phyloP scores from a whole-genome alignment of 2,329 filamentous ascomycete species.

The Colletotrichum zoysiae region DNA sequence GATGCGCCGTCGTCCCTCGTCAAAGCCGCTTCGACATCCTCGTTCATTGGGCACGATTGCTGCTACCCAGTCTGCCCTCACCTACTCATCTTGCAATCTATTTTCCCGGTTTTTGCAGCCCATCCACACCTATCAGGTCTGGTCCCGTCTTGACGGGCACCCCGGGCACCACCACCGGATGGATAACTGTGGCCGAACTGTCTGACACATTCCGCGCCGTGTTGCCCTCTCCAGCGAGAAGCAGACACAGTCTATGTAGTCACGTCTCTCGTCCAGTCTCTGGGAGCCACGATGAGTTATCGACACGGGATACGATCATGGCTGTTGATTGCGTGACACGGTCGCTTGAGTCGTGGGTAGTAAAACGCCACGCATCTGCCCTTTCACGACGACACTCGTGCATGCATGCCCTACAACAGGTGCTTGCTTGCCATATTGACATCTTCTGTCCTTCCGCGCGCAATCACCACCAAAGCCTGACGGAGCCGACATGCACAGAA shows the following conservation, averaged over 20 bases:
- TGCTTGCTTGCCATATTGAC: too few species aligned
- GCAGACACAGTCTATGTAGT: constrained; percentile 12
- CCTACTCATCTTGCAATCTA: background rate
- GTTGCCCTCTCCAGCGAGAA: background rate
- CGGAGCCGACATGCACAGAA: background rate
- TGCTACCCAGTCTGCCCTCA: constrained; percentile 24
- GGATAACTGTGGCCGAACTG: background rate
- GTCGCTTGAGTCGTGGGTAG: background rate
- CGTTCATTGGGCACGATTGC: constrained; percentile 33
- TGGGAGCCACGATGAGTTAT: constrained; percentile 3
- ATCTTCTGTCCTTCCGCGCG: background rate
- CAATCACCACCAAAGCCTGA: constrained; percentile 4
- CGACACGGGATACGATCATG: background rate
- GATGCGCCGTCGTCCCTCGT: constrained; percentile 6
- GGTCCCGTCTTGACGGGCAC: background rate
- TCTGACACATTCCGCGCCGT: background rate
- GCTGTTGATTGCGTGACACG: constrained; percentile 6
- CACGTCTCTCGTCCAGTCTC: constrained; percentile 15
- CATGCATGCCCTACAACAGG: background rate
- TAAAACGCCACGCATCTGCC: background rate
- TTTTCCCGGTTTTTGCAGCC: background rate
- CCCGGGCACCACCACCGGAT: too few species aligned
- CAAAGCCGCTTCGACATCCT: constrained; percentile 11
- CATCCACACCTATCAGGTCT: background rate
- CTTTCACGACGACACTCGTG: background rate